Evolutionary conservation across 2,329 filamentous ascomycete species (phyloP).

Genomic region (Xylariaceae sp.): DNA sequence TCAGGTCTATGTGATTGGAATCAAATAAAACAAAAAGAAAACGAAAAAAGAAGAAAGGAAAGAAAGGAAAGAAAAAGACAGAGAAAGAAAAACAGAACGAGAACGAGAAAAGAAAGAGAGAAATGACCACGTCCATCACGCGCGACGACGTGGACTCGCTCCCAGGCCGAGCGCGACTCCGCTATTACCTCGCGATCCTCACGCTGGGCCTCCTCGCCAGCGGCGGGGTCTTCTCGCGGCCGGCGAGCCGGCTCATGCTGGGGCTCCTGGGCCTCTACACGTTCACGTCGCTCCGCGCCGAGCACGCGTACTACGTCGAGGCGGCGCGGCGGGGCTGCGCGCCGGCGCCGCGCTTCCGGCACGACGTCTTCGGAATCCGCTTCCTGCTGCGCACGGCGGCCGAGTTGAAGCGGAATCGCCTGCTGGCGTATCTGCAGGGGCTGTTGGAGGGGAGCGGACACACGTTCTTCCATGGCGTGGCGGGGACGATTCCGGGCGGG

Average conservation of each 20-base stretch:
- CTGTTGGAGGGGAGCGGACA: conserved; percentile 18
- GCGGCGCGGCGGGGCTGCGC: conserved; percentile 19
- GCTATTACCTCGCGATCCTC: conserved; percentile 17
- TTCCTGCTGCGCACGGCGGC: conserved; percentile 23
- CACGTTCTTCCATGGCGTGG: conserved; percentile 24
- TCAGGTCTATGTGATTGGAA: too few species aligned
- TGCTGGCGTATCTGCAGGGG: conserved; percentile 18
- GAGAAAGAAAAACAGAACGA: too few species aligned
- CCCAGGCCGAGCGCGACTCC: conserved; percentile 14
- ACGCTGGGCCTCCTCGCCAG: conserved; percentile 4
- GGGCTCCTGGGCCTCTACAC: conserved; percentile 15
- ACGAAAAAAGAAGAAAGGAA: too few species aligned
- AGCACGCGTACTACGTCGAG: conserved; percentile 18
- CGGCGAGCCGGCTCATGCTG: not conserved
- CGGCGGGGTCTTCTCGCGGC: not conserved
- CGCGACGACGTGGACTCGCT: conserved; percentile 12
- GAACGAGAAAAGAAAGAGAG: too few species aligned
- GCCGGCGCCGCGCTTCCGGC: conserved; percentile 20
- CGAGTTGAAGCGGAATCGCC: conserved; percentile 13
- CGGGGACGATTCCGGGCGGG: conserved; percentile 11
- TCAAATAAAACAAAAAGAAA: too few species aligned
- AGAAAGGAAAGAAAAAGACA: too few species aligned
- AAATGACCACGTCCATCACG: too few species aligned
- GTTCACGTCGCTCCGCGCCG: conserved; percentile 17
- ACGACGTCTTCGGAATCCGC: conserved; percentile 24